Conservation (phyloP, 2,329 filamentous ascomycete genomes). For the Penicillium sclerotiorum region DNA sequence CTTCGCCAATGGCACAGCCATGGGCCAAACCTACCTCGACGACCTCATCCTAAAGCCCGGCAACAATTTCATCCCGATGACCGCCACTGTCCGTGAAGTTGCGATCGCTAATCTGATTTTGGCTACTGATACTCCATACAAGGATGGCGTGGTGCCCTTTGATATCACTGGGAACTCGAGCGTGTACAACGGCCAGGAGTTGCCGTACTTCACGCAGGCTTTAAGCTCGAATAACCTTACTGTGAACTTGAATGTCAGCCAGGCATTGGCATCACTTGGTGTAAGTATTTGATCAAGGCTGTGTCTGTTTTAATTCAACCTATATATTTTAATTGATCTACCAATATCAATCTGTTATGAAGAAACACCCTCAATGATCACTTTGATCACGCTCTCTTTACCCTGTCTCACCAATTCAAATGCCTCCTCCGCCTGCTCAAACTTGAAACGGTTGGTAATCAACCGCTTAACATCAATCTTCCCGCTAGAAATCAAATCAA, state of each 20-base stretch:
- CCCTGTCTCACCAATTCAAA: conserved; percentile 50
- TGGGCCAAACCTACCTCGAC: conserved; percentile 55
- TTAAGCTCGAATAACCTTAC: conserved; percentile 51
- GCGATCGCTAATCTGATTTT: conserved; percentile 34
- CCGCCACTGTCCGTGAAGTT: conserved; percentile 50
- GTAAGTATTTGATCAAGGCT: background rate
- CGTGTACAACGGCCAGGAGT: conserved; percentile 51
- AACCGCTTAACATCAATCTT: conserved; percentile 44
- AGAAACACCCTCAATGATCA: conserved; percentile 47
- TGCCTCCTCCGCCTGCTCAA: conserved; percentile 52
- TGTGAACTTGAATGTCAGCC: conserved; percentile 48
- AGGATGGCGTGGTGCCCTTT: conserved; percentile 54
- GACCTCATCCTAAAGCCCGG: conserved; percentile 59
- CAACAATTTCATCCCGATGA: conserved; percentile 55
- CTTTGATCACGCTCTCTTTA: conserved; percentile 45
- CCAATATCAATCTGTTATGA: too few relatives aligned
- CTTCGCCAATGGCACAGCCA: conserved; percentile 47
- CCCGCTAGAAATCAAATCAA: conserved; percentile 54
- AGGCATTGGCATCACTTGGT: conserved; percentile 31
- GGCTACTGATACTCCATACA: conserved; percentile 38
- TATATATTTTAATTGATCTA: too few relatives aligned
- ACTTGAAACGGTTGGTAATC: conserved; percentile 46
- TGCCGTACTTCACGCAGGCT: conserved; percentile 58
- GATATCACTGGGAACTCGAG: conserved; percentile 54
- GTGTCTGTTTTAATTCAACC: too few relatives aligned